A percentile compares a stretch with the other conserved stretches of the same genome.
phyloP scores from a whole-genome alignment of 225 moss, liverwort and hornwort species.

The Bryoerythrophyllum caledonicum region DNA sequence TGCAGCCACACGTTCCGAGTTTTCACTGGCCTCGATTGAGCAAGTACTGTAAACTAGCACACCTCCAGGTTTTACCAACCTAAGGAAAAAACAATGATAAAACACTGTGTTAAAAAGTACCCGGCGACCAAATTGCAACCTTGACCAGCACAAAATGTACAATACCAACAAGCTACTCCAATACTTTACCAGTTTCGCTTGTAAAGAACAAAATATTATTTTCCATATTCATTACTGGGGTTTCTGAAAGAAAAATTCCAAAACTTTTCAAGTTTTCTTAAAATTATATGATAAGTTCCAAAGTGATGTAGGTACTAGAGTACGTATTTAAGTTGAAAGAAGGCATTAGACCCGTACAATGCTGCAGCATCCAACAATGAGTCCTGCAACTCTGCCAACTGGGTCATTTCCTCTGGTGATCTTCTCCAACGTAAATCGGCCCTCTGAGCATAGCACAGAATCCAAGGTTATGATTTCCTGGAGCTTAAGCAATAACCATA shows the following conservation, averaged over 20 bases:
- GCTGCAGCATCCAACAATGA: slow-evolving; percentile 71
- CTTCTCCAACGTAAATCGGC: slow-evolving; percentile 83
- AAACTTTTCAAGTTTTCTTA: too few relatives aligned
- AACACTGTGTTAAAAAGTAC: not conserved
- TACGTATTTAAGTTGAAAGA: not conserved
- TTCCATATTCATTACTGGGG: too few relatives aligned
- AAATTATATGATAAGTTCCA: too few relatives aligned
- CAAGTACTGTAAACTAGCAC: slow-evolving; percentile 80
- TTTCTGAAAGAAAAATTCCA: too few relatives aligned
- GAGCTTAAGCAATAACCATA: not conserved
- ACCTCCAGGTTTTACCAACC: slow-evolving; percentile 73
- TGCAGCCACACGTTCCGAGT: slow-evolving; percentile 55
- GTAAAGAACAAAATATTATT: too few relatives aligned
- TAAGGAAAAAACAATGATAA: slow-evolving; percentile 14
- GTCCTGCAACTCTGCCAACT: slow-evolving; percentile 60
- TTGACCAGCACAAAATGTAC: not conserved
- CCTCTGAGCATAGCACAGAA: slow-evolving; percentile 44
- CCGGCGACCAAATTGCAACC: not conserved
- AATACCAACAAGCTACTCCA: not conserved
- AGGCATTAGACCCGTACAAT: slow-evolving; percentile 40
- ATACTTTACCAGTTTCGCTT: too few relatives aligned
- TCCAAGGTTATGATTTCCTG: not conserved
- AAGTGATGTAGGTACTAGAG: too few relatives aligned
- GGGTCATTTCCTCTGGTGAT: slow-evolving; percentile 50
- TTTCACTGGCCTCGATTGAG: slow-evolving; percentile 69